Base-by-base conservation (phyloP, 148 eudicot species). In the Chenopodium formosanum region DNA sequence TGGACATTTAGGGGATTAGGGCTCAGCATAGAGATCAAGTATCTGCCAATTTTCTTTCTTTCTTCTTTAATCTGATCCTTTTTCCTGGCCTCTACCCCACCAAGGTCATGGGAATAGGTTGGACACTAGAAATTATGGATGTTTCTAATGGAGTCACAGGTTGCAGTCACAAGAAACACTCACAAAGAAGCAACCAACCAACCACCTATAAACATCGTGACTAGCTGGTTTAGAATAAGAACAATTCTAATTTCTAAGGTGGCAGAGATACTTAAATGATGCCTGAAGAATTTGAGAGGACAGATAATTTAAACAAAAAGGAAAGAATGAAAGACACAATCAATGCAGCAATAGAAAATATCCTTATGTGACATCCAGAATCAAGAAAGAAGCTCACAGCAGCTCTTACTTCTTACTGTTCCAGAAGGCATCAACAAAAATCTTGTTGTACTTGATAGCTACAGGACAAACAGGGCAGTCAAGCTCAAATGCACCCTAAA, bases 341-440 rank as follows among this genome's bases (percentile, higher is more conserved):
- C 23, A 79, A 17, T 72, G 27, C 9, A 13, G 20, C 2, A 25
- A 7, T 52, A 37, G 12, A 23, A 9, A 20, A 69, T 9, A 78
- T 8, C 40, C 44, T 46, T 27, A 64, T 56, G 37, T 74, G 77
- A 79, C 29, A 16, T 48, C 58, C 62, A 77, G 78, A 73, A 62
- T 44, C n/a, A 31, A 60, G 60, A 50, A 84, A 75, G 47, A 66
- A 70, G 76, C 56, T 16, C 25, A 34, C 73, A 53, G 73, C 56
- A 65, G 64, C 85, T 34, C 98, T 91, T 91, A 97, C 99, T 97
- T 97, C 77, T 89, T 82, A 76, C 98, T 94, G 84, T 94, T 97
- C 99, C 99, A 97, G 78, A 97, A 97, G 82, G 98, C 99, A 86
- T 94, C 98, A 64, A 97, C 99, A 82, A 94, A 94, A 50, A 94